These are phyloP conservation scores for Lithospermum erythrorhizon DNA, from an alignment of 257 asterid genomes.

Conservation along the genomic window DNA sequence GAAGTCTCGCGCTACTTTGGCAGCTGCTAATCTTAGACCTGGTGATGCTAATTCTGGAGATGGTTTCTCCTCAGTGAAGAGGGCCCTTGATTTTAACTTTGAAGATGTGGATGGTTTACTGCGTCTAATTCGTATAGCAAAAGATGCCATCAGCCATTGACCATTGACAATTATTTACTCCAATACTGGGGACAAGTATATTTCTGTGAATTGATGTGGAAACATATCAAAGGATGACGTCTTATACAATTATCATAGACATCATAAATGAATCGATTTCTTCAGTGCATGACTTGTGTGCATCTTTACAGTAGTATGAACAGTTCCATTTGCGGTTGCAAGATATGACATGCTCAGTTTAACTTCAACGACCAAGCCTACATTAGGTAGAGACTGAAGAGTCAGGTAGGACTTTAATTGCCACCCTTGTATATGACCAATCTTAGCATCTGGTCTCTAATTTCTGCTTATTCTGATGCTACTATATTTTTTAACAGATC, in stretches of 20 bases:
- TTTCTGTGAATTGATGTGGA: slow-evolving; percentile 3
- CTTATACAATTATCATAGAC: not conserved
- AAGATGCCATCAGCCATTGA: slow-evolving; percentile 63
- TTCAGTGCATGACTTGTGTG: not conserved
- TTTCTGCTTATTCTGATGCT: not conserved
- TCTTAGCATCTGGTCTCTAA: not conserved
- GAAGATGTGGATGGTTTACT: slow-evolving; percentile 77
- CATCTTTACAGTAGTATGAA: not conserved
- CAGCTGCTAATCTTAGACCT: slow-evolving; percentile 55
- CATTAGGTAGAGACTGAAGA: not conserved
- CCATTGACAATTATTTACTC: slow-evolving; percentile 12
- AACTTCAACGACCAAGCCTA: not conserved
- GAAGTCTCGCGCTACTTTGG: slow-evolving; percentile 63
- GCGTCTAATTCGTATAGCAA: slow-evolving; percentile 79
- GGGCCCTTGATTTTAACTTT: slow-evolving; percentile 87
- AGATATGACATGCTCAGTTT: not conserved
- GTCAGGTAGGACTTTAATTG: not conserved
- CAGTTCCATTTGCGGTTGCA: not conserved
- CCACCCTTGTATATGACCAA: not conserved
- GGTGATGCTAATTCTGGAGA: slow-evolving; percentile 50
- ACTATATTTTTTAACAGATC: not conserved
- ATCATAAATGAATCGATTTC: not conserved
- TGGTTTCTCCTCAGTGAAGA: slow-evolving; percentile 49
- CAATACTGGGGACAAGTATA: slow-evolving; percentile 11
- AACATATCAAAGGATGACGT: not conserved